Evolutionary conservation across 371 early-diverging fungal genomes (phyloP).

Genomic region (Mucor mucedo): DNA sequence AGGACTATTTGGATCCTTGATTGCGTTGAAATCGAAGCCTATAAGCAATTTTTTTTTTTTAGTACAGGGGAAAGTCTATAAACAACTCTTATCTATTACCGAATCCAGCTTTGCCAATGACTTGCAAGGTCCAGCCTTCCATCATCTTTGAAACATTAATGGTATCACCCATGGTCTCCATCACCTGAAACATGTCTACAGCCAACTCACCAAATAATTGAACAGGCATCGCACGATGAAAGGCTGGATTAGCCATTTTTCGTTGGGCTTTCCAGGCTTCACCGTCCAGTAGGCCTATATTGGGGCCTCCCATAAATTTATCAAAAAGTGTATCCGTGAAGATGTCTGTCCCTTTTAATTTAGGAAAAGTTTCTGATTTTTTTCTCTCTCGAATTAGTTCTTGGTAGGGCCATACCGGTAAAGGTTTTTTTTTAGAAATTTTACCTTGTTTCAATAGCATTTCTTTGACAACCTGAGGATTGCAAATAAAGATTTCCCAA

Average conservation of each 20-base stretch:
- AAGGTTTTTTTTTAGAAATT: not conserved
- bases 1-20: constrained; percentile 20
- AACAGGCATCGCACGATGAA: constrained; percentile 45
- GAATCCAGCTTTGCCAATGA: constrained; percentile 46
- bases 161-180: constrained; percentile 22
- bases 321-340: not conserved
- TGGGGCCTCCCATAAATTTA: constrained; percentile 14
- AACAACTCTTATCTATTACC: constrained; percentile 16
- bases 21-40: constrained; percentile 43
- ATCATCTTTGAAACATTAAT: constrained; percentile 32
- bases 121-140: constrained; percentile 42
- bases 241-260: constrained; percentile 45
- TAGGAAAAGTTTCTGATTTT: constrained; percentile 4
- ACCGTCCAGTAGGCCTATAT: constrained; percentile 15
- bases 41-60: not conserved
- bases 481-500: constrained; percentile 11
- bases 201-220: constrained; percentile 36
- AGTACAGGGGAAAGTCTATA: too few relatives aligned
- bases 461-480: constrained; percentile 13
- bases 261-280: constrained; percentile 23
- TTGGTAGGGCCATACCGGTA: not conserved
- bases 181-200: constrained; percentile 26
- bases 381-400: not conserved
- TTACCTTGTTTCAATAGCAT: constrained; percentile 10
- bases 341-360: not conserved